Percentiles rank a stretch among this genome's conserved stretches.
These are phyloP conservation scores for Cyclaneusma minus DNA, from an alignment of 2,329 filamentous ascomycete genomes.

Conservation along the genomic window DNA sequence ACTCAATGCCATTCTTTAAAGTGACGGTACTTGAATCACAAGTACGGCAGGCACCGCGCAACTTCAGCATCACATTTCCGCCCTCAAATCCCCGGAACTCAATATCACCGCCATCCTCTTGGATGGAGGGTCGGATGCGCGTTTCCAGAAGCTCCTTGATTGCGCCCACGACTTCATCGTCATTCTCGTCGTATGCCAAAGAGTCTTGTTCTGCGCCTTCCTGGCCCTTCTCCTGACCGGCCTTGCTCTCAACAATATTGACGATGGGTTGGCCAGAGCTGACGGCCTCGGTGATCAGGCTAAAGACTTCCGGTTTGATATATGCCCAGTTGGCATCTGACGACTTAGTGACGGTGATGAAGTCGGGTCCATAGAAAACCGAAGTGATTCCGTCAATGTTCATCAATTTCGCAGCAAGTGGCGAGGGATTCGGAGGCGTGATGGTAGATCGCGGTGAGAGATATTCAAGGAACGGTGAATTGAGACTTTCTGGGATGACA, in stretches of 20 bases:
- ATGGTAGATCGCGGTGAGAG: constrained; percentile 77
- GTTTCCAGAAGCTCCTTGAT: constrained; percentile 97
- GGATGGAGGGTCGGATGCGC: constrained; percentile 83
- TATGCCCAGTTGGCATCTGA: constrained; percentile 83
- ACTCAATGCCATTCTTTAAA: constrained; percentile 93
- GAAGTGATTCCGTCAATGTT: constrained; percentile 89
- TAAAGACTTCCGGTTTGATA: constrained; percentile 89
- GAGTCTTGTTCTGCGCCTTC: constrained; percentile 44
- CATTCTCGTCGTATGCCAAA: constrained; percentile 73
- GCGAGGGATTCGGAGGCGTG: constrained; percentile 76
- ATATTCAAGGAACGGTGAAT: constrained; percentile 79
- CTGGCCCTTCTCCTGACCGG: constrained; percentile 33
- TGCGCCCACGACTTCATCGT: constrained; percentile 91
- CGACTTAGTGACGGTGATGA: constrained; percentile 92
- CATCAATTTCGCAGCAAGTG: constrained; percentile 77
- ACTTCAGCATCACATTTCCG: constrained; percentile 71
- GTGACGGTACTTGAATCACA: constrained; percentile 97
- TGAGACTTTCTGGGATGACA: constrained; percentile 60
- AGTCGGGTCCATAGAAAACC: constrained; percentile 88
- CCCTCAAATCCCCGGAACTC: constrained; percentile 83
- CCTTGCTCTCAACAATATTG: constrained; percentile 46
- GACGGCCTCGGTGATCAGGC: constrained; percentile 83
- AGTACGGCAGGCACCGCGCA: constrained; percentile 84
- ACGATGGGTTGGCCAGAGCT: constrained; percentile 74
- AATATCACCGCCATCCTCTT: constrained; percentile 95